These are phyloP conservation scores for Populus hybrid DNA, from an alignment of 441 rosid species.

Conservation along the genomic window DNA sequence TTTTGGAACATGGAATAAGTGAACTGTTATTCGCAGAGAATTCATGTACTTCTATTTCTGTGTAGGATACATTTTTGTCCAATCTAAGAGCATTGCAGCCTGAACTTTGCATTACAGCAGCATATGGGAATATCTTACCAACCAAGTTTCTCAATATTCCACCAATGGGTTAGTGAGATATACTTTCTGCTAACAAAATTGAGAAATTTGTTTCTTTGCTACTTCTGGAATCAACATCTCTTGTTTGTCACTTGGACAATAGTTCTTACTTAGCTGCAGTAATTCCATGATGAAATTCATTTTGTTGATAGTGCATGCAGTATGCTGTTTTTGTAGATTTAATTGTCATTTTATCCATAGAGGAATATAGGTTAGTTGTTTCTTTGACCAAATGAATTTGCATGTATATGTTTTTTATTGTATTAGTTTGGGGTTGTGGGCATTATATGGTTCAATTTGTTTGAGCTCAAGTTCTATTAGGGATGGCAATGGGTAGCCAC, in stretches of 20 bases:
- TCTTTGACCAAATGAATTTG: background rate
- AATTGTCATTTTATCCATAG: background rate
- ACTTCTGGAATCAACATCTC: constrained; percentile 1
- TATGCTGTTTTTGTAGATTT: background rate
- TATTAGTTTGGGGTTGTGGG: background rate
- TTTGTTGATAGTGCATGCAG: background rate
- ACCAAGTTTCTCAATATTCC: constrained; percentile 82
- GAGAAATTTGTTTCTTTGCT: background rate
- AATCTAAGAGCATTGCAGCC: constrained; percentile 73
- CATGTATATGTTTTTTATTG: background rate
- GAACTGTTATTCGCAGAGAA: background rate
- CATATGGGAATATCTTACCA: constrained; percentile 92
- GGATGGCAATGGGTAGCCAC: background rate
- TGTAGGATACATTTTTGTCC: constrained; percentile 67
- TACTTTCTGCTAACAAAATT: constrained; percentile 11
- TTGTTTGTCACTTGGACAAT: background rate
- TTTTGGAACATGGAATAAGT: too few species aligned
- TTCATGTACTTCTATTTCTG: constrained; percentile 6
- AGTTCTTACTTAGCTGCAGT: background rate
- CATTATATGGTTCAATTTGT: background rate
- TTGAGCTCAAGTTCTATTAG: background rate
- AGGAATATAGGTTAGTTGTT: background rate
- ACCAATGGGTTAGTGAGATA: constrained; percentile 57
- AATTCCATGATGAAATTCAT: background rate
- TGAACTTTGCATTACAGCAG: constrained; percentile 86